Base-by-base conservation (phyloP, 495 filamentous ascomycete genomes). In the Eremomyces bilateralis region DNA sequence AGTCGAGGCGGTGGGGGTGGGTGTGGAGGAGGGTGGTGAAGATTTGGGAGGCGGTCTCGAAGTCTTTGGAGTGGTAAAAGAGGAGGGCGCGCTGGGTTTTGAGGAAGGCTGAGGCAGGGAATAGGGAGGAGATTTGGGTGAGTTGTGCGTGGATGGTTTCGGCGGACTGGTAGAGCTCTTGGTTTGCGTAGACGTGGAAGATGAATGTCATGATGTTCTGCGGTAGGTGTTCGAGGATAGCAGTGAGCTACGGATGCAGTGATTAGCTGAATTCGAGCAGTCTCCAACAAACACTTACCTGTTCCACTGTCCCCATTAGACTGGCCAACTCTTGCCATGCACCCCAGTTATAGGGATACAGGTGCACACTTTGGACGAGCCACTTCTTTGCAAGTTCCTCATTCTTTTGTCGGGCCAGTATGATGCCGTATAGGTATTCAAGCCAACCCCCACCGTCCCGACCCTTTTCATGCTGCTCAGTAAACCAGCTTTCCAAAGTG, bases 271-370 rank as follows among this genome's bases (percentile, higher is more conserved):
- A 16, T 5, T 20, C 13, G 10, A 15, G 22, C 31, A 6, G 12
- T 16, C 1, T 18, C 16, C 12, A 17, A 5, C n/a, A 20, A 5
- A 6, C 11, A 33, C 42, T 36, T 53, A 92, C 80, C 48, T 93
- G 82, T 54, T 90, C 80, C n/a, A 73, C 64, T 35, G 69, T 72
- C 17, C 71, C 70, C 15, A 93, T 56, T 15, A 90, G 63, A 13
- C 71, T 72, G 15, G 64, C 65, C 37, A 99, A 61, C 53, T 95
- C 90, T 17, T 82, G 62, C 90, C 90, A 99, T 18, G 81, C 79
- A 1, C 82, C 82, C 90, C 90, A 99, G 52, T 95, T 90, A 60
- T 79, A 90, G 2, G 84, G 77, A 47, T 76, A 83, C 30, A 75
- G 54, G 47, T 84, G 76, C 4, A 93, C 77, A 48, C 83, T 93